Evolutionary conservation across 768 basidiomycete species (phyloP), one percentile per base, ranked within the genome.

Genomic region (Chalciporus pseudorubinellus): DNA sequence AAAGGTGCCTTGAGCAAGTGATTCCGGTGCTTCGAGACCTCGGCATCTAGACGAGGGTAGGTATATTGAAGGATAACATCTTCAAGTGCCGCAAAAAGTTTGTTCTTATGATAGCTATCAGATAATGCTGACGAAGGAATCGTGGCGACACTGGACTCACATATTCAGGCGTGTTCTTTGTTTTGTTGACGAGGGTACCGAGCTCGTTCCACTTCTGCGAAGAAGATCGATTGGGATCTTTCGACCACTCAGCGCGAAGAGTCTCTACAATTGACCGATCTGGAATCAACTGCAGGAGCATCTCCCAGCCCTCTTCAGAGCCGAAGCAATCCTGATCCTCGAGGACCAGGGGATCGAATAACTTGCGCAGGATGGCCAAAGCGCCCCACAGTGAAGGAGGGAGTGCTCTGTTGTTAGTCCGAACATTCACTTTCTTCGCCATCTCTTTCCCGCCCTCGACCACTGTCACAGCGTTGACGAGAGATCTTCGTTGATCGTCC

Each of bases 1-100:
- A 99, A 99, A 0, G 97, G 97, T 19, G 92, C 88, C 71, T 99
- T 99, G 48, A 99, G 81, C 73, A 99, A 78, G 75, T 99, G 97
- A 72, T 99, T 98, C 44, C 94, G 81, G 64, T 95, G 92, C 64
- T 98, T 95, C 3, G 94, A 95, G 24, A 99, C 97, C 69, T 99
- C 97, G 13, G 90, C 89, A 68, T 99, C 97, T 48, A 99, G 80
- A 12, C 97, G 84, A 1, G 95, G 95, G 70, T 98, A 99, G 0
- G 90, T 95, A 69, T 97, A 98, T 59, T 92, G 88, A 12, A 99
- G 74, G 42, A 97, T 76, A 52, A 98, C 82, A 55, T 98, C 95
- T 66, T 95, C 87, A 72, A 93, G 73, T 4, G 84, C 83, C 2
- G 70, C 81, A 57, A 24, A 52, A 59, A 22, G 56, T 54, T 73